Evolutionary conservation across 306 rosid genomes (phyloP).

Genomic region (Abrus pulchellus): DNA sequence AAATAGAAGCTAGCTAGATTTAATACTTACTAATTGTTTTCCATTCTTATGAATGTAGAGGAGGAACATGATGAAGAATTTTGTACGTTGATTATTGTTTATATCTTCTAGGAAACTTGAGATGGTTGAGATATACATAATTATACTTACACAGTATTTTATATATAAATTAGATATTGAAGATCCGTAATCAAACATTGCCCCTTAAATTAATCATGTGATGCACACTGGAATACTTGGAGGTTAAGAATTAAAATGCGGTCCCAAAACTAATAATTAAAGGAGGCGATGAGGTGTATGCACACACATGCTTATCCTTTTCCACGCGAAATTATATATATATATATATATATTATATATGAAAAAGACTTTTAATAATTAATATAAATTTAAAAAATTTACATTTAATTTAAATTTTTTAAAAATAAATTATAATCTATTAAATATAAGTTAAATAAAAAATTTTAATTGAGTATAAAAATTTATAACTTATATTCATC

Average conservation of each 20-base stretch:
- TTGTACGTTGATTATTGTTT: neutral
- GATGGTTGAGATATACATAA: neutral
- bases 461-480: too few species aligned
- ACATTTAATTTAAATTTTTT: too few species aligned
- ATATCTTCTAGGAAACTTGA: neutral
- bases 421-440: too few species aligned
- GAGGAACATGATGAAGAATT: neutral
- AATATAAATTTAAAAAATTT: too few species aligned
- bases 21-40: neutral
- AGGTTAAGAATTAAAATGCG: constrained; percentile 15
- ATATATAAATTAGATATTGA: neutral
- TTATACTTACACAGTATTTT: neutral
- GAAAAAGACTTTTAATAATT: too few species aligned
- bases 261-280: constrained; percentile 5
- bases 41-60: neutral
- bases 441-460: too few species aligned
- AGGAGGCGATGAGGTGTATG: neutral
- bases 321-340: neutral
- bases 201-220: neutral
- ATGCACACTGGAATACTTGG: constrained; percentile 12
- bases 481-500: too few species aligned
- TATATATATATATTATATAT: too few species aligned
- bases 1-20: neutral
- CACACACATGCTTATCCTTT: neutral
- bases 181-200: constrained; percentile 5